Conservation (phyloP, 2,329 filamentous ascomycete genomes). For the Xylaria hypoxylon region DNA sequence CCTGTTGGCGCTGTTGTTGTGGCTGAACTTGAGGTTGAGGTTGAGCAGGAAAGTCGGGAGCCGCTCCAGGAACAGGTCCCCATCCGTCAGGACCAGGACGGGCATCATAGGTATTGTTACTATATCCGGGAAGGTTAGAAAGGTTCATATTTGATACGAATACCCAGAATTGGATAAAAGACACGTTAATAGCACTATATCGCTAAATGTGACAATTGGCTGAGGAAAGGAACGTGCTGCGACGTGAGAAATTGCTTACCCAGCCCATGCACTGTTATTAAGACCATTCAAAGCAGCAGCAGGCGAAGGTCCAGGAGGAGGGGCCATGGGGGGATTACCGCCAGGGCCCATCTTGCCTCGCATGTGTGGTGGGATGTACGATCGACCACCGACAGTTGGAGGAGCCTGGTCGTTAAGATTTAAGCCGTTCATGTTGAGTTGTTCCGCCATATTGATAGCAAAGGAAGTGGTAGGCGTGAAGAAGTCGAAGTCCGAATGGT, state of each 20-base stretch:
- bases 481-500: conserved; percentile 33
- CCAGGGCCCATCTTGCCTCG: conserved; percentile 65
- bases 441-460: conserved; percentile 76
- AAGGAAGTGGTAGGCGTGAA: conserved; percentile 30
- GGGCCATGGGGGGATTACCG: conserved; percentile 47
- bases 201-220: neutral
- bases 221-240: neutral
- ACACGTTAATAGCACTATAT: neutral
- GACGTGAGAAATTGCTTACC: conserved; percentile 57
- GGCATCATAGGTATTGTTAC: conserved; percentile 62
- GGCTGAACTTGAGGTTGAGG: conserved; percentile 30
- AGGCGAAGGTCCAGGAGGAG: conserved; percentile 50
- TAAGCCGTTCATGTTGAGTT: conserved; percentile 84
- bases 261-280: conserved; percentile 73
- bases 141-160: neutral
- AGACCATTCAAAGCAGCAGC: conserved; percentile 60
- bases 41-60: conserved; percentile 48
- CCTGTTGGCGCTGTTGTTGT: conserved; percentile 43
- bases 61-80: conserved; percentile 47
- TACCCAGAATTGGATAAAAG: conserved; percentile 11
- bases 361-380: conserved; percentile 89
- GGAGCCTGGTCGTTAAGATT: conserved; percentile 67
- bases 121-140: conserved; percentile 43
- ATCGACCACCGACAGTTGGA: conserved; percentile 58
- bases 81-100: conserved; percentile 50